Percentiles rank a stretch among this genome's conserved stretches.
Conservation (phyloP, 164 flowering plant species). For the Kalanchoe fedtschenkoi region DNA sequence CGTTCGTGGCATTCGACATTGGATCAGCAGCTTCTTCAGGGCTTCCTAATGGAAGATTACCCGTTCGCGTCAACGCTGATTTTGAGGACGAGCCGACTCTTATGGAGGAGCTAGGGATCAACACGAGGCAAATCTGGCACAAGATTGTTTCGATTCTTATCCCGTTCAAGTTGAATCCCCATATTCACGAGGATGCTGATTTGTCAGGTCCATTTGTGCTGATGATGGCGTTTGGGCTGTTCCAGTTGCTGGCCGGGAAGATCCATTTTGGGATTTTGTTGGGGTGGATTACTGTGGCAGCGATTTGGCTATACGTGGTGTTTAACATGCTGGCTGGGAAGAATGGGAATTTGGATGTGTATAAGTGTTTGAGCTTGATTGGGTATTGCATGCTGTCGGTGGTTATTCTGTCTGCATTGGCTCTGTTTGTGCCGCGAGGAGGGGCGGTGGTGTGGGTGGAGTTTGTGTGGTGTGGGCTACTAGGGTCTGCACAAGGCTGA, state of each 20-base stretch:
- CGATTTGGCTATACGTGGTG: constrained; percentile 66
- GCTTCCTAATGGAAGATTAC: too few species aligned
- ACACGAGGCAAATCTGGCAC: constrained; percentile 72
- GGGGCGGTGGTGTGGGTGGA: constrained; percentile 41
- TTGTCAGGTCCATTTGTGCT: constrained; percentile 82
- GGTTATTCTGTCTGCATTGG: constrained; percentile 67
- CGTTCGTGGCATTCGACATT: too few species aligned
- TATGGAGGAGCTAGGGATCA: constrained; percentile 89
- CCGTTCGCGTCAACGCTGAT: not conserved
- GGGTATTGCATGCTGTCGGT: constrained; percentile 87
- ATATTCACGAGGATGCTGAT: constrained; percentile 67
- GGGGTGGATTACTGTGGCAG: constrained; percentile 79
- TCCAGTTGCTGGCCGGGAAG: constrained; percentile 88
- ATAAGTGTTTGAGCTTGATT: constrained; percentile 65
- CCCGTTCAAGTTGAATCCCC: constrained; percentile 47
- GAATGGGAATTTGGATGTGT: constrained; percentile 77
- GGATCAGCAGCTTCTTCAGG: too few species aligned
- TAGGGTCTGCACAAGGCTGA: constrained; percentile 57
- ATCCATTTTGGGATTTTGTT: constrained; percentile 82
- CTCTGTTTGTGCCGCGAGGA: constrained; percentile 65
- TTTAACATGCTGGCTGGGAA: constrained; percentile 84
- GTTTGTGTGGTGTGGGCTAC: too few species aligned
- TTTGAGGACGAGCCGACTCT: constrained; percentile 80
- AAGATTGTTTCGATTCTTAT: constrained; percentile 61
- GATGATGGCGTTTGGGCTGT: constrained; percentile 58